Evolutionary conservation across 2,329 filamentous ascomycete species (phyloP).

Genomic region (Elsinoe fawcettii): DNA sequence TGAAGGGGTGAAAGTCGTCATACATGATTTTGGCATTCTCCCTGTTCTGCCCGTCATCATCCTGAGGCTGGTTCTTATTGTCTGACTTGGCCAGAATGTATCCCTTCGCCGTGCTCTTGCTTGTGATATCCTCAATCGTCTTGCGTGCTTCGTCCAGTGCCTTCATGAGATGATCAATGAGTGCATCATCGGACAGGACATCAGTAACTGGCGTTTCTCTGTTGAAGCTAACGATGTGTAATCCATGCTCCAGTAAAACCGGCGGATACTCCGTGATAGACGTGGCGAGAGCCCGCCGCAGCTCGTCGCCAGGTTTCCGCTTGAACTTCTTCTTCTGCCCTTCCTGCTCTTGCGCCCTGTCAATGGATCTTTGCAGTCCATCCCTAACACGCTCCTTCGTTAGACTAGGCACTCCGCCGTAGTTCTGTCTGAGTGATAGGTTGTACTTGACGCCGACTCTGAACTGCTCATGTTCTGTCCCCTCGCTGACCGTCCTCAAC

Average conservation of each 20-base stretch:
- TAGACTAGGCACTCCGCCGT: constrained; percentile 62
- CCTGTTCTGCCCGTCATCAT: constrained; percentile 23
- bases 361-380: constrained; percentile 59
- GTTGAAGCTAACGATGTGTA: constrained; percentile 64
- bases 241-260: constrained; percentile 76
- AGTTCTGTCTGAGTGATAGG: constrained; percentile 77
- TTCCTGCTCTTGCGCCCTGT: constrained; percentile 46
- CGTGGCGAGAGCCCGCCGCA: constrained; percentile 72
- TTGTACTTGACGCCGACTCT: constrained; percentile 71
- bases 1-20: constrained; percentile 91
- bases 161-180: constrained; percentile 59
- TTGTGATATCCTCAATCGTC: constrained; percentile 61
- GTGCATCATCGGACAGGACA: constrained; percentile 57
- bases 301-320: constrained; percentile 63
- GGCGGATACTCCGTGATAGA: constrained; percentile 86
- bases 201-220: constrained; percentile 57
- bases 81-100: constrained; percentile 66
- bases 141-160: constrained; percentile 63
- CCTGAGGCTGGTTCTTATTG: constrained; percentile 20
- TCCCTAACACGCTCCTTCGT: constrained; percentile 64
- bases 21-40: constrained; percentile 55
- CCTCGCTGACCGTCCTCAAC: constrained; percentile 70
- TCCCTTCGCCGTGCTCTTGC: constrained; percentile 59
- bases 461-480: constrained; percentile 76
- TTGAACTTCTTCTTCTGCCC: constrained; percentile 57